Conservation (phyloP, 2,329 filamentous ascomycete species). For the Plenodomus biglobosus region DNA sequence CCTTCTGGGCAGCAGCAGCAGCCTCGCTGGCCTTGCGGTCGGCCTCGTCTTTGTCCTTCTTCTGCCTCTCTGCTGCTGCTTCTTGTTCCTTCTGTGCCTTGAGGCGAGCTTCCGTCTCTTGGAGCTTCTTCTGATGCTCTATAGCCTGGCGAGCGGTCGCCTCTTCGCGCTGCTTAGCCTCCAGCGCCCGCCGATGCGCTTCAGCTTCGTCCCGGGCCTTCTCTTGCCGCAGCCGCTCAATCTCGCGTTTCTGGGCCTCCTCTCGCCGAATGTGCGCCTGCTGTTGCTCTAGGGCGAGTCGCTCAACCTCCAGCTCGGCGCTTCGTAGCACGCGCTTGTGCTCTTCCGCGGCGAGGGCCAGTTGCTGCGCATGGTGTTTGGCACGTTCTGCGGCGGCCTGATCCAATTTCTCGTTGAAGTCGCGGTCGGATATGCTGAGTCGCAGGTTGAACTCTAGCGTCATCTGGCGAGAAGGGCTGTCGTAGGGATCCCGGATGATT, state of each 20-base stretch:
- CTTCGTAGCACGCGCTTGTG: constrained; percentile 65
- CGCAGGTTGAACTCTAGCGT: constrained; percentile 48
- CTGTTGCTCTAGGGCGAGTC: constrained; percentile 50
- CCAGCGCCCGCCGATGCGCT: constrained; percentile 36
- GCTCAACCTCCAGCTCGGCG: constrained; percentile 57
- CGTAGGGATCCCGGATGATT: constrained; percentile 24
- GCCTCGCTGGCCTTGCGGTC: constrained; percentile 33
- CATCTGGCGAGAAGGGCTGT: constrained; percentile 41
- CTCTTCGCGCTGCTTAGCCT: constrained; percentile 39
- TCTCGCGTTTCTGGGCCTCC: constrained; percentile 40
- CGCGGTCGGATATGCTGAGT: constrained; percentile 46
- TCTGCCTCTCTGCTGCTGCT: constrained; percentile 31
- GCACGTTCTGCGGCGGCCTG: constrained; percentile 64
- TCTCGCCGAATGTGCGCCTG: constrained; percentile 36
- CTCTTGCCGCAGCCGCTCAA: constrained; percentile 48
- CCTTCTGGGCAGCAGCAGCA: constrained; percentile 28
- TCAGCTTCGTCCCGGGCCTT: constrained; percentile 48
- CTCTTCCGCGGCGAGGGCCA: constrained; percentile 65
- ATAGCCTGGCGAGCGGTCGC: constrained; percentile 31
- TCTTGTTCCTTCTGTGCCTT: constrained; percentile 35
- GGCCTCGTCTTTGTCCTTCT: constrained; percentile 33
- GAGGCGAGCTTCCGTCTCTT: constrained; percentile 36
- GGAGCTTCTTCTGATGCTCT: constrained; percentile 31
- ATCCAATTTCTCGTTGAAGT: constrained; percentile 63
- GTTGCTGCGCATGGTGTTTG: constrained; percentile 64